phyloP scores from a whole-genome alignment of 2,329 filamentous ascomycete species.

The Diaporthe caulivora region DNA sequence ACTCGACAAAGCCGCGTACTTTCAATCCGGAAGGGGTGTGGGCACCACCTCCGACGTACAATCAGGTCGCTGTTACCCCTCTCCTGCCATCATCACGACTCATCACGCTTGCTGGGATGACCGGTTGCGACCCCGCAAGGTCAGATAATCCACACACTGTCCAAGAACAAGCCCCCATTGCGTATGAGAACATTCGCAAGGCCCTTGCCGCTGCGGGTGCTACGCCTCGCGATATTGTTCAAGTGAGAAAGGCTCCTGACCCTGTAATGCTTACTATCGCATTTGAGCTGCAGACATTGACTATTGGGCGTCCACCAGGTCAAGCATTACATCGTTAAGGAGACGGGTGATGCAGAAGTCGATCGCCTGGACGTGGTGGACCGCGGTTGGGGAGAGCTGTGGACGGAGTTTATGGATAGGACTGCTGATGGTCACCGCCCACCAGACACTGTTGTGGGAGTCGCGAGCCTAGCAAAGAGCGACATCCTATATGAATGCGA shows the following conservation, averaged over 20 bases:
- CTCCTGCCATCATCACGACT: slow-evolving; percentile 32
- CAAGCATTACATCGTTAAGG: slow-evolving; percentile 37
- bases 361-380: slow-evolving; percentile 33
- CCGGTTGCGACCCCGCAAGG: slow-evolving; percentile 35
- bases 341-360: slow-evolving; percentile 28
- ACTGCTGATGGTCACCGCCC: slow-evolving; percentile 32
- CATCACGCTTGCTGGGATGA: slow-evolving; percentile 34
- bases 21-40: slow-evolving; percentile 35
- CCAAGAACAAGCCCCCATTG: slow-evolving; percentile 28
- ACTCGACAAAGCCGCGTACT: slow-evolving; percentile 22
- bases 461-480: slow-evolving; percentile 26
- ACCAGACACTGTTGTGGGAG: slow-evolving; percentile 34
- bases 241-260: background rate
- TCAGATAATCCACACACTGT: slow-evolving; percentile 32
- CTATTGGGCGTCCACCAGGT: slow-evolving; percentile 14
- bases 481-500: slow-evolving; percentile 35
- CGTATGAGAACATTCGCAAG: slow-evolving; percentile 31
- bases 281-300: background rate
- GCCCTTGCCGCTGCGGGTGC: slow-evolving; percentile 34
- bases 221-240: slow-evolving; percentile 35
- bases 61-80: slow-evolving; percentile 34
- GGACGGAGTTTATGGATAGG: slow-evolving; percentile 35
- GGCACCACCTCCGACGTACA: slow-evolving; percentile 31
- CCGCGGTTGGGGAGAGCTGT: slow-evolving; percentile 32
- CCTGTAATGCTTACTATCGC: background rate